Evolutionary conservation across 306 rosid genomes (phyloP).

Genomic region (Aeschynomene evenia): DNA sequence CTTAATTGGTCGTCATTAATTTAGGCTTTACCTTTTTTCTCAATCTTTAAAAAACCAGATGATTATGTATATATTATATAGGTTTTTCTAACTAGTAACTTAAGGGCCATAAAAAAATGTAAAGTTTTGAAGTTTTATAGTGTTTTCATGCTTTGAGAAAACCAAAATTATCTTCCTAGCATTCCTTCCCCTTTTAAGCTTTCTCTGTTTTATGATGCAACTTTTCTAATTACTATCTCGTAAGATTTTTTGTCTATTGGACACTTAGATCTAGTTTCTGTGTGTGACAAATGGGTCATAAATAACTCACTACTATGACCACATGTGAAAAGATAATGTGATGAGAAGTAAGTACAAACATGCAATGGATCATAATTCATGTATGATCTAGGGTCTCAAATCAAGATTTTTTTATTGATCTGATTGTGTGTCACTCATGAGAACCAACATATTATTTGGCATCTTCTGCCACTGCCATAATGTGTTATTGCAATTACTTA

Average conservation of each 20-base stretch:
- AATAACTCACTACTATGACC: neutral
- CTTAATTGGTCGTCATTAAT: slow-evolving; percentile 62
- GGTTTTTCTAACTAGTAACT: too few species aligned
- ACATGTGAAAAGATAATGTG: neutral
- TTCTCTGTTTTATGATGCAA: neutral
- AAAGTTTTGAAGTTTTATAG: too few species aligned
- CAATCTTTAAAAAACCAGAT: neutral
- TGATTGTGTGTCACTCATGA: neutral
- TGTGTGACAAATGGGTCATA: neutral
- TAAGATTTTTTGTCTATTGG: neutral
- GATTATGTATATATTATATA: slow-evolving; percentile 11
- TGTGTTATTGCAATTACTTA: neutral
- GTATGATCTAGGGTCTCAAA: neutral
- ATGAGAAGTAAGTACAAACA: neutral
- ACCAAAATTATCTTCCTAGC: too few species aligned
- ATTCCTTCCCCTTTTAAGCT: neutral
- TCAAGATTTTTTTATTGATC: neutral
- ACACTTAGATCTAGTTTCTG: neutral
- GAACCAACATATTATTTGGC: neutral
- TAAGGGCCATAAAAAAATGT: too few species aligned
- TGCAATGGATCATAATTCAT: neutral
- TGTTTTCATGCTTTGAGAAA: too few species aligned
- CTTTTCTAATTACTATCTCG: neutral
- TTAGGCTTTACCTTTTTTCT: slow-evolving; percentile 1
- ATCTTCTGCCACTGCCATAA: neutral